phyloP scores from a whole-genome alignment of 1,284 basidiomycete genomes.

The Papiliotrema terrestris region DNA sequence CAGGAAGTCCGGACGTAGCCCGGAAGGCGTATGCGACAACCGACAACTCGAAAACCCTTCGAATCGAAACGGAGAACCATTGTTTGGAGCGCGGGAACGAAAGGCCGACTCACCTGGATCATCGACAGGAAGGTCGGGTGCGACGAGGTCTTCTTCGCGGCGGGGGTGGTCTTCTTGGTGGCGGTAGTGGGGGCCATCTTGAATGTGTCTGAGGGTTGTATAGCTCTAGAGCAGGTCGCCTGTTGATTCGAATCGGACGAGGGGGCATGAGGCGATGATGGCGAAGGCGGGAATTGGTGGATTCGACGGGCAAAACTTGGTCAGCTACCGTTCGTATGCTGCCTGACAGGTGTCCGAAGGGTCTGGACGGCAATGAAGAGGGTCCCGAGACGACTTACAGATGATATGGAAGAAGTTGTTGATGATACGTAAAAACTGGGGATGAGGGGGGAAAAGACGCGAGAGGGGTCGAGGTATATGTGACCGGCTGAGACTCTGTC shows the following conservation, averaged over 20 bases:
- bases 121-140: conserved; percentile 51
- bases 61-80: too few relatives aligned
- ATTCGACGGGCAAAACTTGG: conserved; percentile 1
- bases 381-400: conserved; percentile 4
- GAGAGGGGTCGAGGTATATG: conserved; percentile 3
- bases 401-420: neutral
- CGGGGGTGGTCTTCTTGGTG: conserved; percentile 27
- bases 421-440: conserved; percentile 3
- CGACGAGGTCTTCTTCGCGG: conserved; percentile 34
- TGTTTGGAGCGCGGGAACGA: too few relatives aligned
- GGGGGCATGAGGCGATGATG: neutral
- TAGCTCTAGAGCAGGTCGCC: neutral
- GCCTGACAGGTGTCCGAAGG: conserved; percentile 1
- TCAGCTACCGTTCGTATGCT: neutral
- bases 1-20: too few relatives aligned
- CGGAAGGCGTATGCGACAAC: too few relatives aligned
- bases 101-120: conserved; percentile 48
- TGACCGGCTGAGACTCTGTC: neutral
- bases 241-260: conserved; percentile 1
- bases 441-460: conserved; percentile 5
- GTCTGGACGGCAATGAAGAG: neutral
- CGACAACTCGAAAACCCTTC: too few relatives aligned
- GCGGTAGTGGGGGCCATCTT: conserved; percentile 44
- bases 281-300: neutral
- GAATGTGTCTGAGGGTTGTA: conserved; percentile 5